These are phyloP conservation scores for Ensete ventricosum DNA, from an alignment of 176 grass and related monocot species.

Conservation along the genomic window DNA sequence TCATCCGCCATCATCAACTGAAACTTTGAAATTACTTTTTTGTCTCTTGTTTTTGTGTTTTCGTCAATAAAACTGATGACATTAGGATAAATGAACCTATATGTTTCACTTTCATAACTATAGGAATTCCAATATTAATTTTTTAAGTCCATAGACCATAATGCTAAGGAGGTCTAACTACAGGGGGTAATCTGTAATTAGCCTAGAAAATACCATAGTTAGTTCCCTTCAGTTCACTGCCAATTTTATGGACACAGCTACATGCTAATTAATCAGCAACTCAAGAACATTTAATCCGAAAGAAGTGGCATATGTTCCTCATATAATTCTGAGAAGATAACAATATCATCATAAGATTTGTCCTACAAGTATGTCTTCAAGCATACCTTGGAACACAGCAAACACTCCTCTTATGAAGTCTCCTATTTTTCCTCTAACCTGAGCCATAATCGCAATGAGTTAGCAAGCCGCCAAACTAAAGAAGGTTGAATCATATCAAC, in stretches of 20 bases:
- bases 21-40: too few species aligned
- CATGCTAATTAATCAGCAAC: background rate
- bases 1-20: too few species aligned
- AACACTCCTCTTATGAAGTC: conserved; percentile 77
- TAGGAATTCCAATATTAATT: too few species aligned
- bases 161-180: too few species aligned
- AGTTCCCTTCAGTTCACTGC: background rate
- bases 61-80: too few species aligned
- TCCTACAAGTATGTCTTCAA: background rate
- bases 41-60: too few species aligned
- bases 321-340: background rate
- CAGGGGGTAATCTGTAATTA: too few species aligned
- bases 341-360: background rate
- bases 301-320: background rate
- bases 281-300: background rate
- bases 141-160: too few species aligned
- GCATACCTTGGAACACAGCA: conserved; percentile 89
- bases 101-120: too few species aligned
- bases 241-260: background rate
- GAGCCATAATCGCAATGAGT: conserved; percentile 23
- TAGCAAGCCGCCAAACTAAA: conserved; percentile 7
- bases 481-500: background rate
- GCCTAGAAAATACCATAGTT: too few species aligned
- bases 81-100: too few species aligned
- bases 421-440: conserved; percentile 81